Evolutionary conservation across 75 land plant species (phyloP).

Genomic region (Pinus tabuliformis): DNA sequence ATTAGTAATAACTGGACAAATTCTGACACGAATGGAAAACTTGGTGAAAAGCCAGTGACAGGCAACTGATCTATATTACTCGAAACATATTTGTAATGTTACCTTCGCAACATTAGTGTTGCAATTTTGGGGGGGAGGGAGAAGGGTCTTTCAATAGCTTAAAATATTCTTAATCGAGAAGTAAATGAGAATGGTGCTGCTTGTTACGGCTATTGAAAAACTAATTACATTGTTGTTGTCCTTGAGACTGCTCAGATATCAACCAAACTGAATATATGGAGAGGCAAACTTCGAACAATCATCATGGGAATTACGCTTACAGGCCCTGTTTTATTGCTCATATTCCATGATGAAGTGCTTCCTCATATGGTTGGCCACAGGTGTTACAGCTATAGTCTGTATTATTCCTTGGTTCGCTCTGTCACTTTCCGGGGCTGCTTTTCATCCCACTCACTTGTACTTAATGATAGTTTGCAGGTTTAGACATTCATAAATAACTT

Average conservation of each 20-base stretch:
- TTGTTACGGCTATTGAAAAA: background rate
- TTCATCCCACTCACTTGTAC: background rate
- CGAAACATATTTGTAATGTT: background rate
- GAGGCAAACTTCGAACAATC: background rate
- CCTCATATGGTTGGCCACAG: background rate
- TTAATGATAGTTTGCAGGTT: background rate
- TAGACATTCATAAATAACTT: background rate
- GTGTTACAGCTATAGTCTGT: background rate
- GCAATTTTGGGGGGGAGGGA: background rate
- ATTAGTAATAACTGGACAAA: conserved; percentile 5
- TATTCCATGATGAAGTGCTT: background rate
- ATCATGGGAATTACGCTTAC: background rate
- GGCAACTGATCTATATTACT: background rate
- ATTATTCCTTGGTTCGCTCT: background rate
- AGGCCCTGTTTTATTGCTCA: background rate
- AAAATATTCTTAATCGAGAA: background rate
- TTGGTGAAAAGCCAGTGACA: background rate
- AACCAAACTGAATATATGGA: background rate
- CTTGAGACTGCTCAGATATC: background rate
- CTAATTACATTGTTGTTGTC: background rate
- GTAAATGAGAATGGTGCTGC: background rate
- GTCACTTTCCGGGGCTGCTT: background rate
- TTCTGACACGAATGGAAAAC: background rate
- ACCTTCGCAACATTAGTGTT: background rate
- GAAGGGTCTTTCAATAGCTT: background rate